phyloP scores from a whole-genome alignment of 495 filamentous ascomycete genomes.

The Pseudevernia furfuracea region DNA sequence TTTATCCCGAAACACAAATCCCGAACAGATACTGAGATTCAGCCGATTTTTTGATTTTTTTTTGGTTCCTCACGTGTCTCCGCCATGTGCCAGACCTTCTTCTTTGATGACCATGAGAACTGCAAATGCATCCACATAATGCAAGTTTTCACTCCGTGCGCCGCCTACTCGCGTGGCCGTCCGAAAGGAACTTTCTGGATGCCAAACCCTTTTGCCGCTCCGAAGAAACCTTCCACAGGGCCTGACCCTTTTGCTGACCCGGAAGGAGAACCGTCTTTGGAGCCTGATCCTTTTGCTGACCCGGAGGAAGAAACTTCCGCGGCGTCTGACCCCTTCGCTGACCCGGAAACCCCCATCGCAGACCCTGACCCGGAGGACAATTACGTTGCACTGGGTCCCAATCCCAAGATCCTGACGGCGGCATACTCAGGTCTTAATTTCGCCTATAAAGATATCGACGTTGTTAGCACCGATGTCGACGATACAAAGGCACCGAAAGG shows the following conservation, averaged over 20 bases:
- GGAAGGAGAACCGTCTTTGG: background rate
- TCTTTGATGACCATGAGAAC: background rate
- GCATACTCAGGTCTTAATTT: background rate
- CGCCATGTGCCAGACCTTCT: background rate
- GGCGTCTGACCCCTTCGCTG: background rate
- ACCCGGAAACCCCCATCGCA: background rate
- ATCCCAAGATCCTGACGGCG: background rate
- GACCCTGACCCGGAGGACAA: background rate
- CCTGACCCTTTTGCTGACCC: background rate
- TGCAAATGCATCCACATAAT: background rate
- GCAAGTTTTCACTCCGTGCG: background rate
- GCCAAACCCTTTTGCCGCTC: background rate
- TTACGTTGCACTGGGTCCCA: background rate
- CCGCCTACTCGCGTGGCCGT: background rate
- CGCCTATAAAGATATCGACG: background rate
- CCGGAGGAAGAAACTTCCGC: background rate
- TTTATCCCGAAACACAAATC: no score
- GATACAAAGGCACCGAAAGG: background rate
- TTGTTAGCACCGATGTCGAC: background rate
- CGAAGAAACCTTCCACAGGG: background rate
- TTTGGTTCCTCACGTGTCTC: no score
- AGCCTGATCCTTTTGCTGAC: background rate
- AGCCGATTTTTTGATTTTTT: no score
- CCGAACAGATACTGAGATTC: no score
- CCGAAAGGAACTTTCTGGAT: background rate